Conservation (phyloP, 257 asterid species). For the Jacaranda mimosifolia region DNA sequence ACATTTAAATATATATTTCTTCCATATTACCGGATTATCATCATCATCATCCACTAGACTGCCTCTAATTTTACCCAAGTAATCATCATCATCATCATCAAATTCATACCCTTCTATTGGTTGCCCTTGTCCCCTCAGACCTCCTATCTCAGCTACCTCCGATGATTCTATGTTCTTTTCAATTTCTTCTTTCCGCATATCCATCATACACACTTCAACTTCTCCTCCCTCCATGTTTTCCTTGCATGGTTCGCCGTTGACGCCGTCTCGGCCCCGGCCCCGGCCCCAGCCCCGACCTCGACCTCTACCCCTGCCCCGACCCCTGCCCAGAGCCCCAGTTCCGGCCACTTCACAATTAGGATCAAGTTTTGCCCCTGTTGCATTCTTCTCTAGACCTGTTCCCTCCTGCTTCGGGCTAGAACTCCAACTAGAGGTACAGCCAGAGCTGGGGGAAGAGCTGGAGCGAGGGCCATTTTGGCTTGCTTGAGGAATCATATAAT, state of each 20-base stretch:
- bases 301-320: not conserved
- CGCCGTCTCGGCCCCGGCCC: too few species aligned
- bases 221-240: slow-evolving; percentile 15
- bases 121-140: not conserved
- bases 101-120: not conserved
- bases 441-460: slow-evolving; percentile 32
- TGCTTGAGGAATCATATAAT: slow-evolving; percentile 37
- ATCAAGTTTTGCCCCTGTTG: slow-evolving; percentile 15
- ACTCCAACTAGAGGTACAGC: slow-evolving; percentile 38
- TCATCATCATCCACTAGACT: not conserved
- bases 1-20: not conserved
- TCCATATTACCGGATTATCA: slow-evolving; percentile 34
- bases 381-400: slow-evolving; percentile 23
- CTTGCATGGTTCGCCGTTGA: not conserved
- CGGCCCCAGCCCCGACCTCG: not conserved
- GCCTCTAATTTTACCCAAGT: too few species aligned
- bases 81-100: too few species aligned
- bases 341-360: not conserved
- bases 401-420: slow-evolving; percentile 15
- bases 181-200: slow-evolving; percentile 30
- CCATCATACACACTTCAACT: slow-evolving; percentile 13
- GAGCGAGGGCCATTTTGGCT: not conserved
- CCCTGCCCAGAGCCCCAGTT: slow-evolving; percentile 19
- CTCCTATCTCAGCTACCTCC: not conserved
- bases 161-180: slow-evolving; percentile 22